phyloP scores from a whole-genome alignment of 257 asterid genomes.

The Osmanthus fragrans region DNA sequence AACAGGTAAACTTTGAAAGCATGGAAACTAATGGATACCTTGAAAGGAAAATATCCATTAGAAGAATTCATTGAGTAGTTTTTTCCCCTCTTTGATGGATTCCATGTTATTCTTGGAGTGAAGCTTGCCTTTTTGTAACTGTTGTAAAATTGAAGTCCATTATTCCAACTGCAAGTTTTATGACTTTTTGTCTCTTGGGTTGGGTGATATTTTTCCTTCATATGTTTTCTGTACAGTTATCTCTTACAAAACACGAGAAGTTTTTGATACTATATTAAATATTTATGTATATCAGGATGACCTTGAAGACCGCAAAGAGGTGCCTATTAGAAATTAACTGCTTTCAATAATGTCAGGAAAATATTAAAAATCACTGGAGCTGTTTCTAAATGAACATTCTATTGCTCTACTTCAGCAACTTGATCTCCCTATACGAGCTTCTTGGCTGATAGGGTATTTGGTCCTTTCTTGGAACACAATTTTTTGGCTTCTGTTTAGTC shows the following conservation, averaged over 20 bases:
- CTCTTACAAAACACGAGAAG: slow-evolving; percentile 1
- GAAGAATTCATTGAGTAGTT: neutral
- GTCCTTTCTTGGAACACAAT: slow-evolving; percentile 6
- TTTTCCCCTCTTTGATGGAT: neutral
- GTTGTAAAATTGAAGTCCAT: slow-evolving; percentile 13
- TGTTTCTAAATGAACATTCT: neutral
- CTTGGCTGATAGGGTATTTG: neutral
- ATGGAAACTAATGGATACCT: neutral
- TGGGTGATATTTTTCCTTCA: neutral
- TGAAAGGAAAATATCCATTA: neutral
- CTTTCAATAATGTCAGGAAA: neutral
- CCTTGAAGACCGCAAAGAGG: neutral
- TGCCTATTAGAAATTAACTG: neutral
- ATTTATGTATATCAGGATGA: neutral
- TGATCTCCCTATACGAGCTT: slow-evolving; percentile 15
- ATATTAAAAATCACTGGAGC: neutral
- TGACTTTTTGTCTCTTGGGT: neutral
- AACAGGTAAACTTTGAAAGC: slow-evolving; percentile 66
- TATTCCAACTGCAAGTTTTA: slow-evolving; percentile 8
- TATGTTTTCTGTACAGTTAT: neutral
- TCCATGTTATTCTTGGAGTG: neutral
- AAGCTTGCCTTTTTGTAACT: slow-evolving; percentile 15
- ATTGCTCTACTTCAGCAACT: neutral
- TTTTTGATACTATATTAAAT: slow-evolving; percentile 6
- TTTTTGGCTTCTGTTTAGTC: neutral